Evolutionary conservation across 495 filamentous ascomycete species (phyloP).

Genomic region (Penicillium desertorum): DNA sequence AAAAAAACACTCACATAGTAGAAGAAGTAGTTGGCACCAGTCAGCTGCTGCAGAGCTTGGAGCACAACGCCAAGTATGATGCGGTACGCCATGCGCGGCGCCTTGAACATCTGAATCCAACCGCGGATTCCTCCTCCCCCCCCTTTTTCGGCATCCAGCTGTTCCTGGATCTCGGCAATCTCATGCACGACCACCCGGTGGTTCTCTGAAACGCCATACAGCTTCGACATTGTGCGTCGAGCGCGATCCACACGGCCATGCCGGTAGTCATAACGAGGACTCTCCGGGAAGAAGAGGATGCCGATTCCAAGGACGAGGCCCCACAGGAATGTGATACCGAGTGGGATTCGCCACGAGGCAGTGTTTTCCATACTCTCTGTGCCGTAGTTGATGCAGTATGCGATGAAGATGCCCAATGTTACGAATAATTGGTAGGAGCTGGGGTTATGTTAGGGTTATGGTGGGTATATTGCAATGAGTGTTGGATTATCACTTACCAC

Average conservation of each 20-base stretch:
- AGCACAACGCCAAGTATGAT: constrained; percentile 63
- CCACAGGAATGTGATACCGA: constrained; percentile 72
- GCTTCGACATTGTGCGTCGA: constrained; percentile 60
- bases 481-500: constrained; percentile 33
- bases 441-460: neutral
- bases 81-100: constrained; percentile 67
- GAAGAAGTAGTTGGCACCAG: constrained; percentile 61
- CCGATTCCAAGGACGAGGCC: constrained; percentile 67
- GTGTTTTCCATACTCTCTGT: constrained; percentile 49
- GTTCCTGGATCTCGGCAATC: constrained; percentile 62
- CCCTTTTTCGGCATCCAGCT: constrained; percentile 47
- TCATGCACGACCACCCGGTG: constrained; percentile 64
- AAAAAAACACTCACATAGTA: constrained; percentile 58
- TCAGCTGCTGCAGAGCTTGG: constrained; percentile 49
- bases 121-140: constrained; percentile 41
- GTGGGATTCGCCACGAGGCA: constrained; percentile 72
- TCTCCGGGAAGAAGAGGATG: constrained; percentile 68
- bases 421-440: constrained; percentile 78
- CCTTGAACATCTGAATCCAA: constrained; percentile 57
- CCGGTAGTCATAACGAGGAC: constrained; percentile 65
- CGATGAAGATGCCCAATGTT: constrained; percentile 77
- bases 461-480: neutral
- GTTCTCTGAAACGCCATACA: constrained; percentile 64
- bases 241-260: constrained; percentile 60
- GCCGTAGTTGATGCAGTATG: constrained; percentile 76